Percentiles rank a stretch among this genome's conserved stretches.
Evolutionary conservation across 225 moss, liverwort and hornwort genomes (phyloP).

Genomic region (Marchantia paleacea): DNA sequence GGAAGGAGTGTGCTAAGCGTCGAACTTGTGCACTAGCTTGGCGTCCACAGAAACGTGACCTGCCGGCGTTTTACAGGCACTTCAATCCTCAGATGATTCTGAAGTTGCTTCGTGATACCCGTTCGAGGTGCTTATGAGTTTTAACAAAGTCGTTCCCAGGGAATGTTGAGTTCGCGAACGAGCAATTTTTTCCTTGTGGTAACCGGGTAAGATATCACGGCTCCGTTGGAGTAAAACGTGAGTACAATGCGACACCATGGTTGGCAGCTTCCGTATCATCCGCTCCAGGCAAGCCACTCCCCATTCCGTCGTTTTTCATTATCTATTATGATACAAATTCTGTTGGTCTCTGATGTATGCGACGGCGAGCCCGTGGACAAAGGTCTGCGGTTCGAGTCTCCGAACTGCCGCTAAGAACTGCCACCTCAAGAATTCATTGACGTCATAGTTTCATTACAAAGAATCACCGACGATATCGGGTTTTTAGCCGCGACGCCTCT

Average conservation of each 20-base stretch:
- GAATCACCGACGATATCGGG: too few species aligned
- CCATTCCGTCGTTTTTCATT: neutral
- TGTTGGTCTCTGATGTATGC: too few species aligned
- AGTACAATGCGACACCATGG: slow-evolving; percentile 94
- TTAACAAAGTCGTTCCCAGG: neutral
- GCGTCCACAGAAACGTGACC: neutral
- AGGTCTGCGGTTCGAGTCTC: too few species aligned
- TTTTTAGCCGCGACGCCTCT: too few species aligned
- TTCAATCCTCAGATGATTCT: too few species aligned
- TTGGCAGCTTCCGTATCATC: slow-evolving; percentile 94
- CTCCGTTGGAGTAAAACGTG: neutral
- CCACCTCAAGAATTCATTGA: too few species aligned
- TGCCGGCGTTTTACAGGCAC: neutral
- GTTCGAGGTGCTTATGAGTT: neutral
- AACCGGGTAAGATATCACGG: neutral
- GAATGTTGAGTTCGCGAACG: neutral
- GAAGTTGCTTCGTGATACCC: neutral
- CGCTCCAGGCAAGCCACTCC: slow-evolving; percentile 64
- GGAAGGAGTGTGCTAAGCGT: neutral
- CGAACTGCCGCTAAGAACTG: too few species aligned
- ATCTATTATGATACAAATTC: too few species aligned
- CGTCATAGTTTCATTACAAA: too few species aligned
- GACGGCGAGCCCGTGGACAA: too few species aligned
- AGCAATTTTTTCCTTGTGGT: neutral
- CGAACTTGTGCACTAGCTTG: neutral